phyloP scores from a whole-genome alignment of 345 rosid genomes.

The Garcia nutans region DNA sequence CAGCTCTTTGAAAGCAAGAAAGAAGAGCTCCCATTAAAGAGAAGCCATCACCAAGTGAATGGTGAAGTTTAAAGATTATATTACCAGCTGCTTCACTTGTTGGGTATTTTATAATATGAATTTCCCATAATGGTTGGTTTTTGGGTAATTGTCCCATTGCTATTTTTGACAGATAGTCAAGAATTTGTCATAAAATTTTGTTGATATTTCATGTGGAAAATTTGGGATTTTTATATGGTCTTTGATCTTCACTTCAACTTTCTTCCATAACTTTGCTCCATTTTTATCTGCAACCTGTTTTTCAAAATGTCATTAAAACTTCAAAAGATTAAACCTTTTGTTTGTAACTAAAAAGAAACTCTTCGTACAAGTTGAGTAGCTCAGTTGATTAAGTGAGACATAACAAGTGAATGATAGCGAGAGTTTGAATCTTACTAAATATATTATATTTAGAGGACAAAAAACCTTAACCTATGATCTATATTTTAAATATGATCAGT shows the following conservation, averaged over 20 bases:
- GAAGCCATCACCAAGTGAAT: constrained; percentile 57
- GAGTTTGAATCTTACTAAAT: no score
- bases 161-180: constrained; percentile 37
- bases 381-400: no score
- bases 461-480: no score
- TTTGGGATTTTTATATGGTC: constrained; percentile 34
- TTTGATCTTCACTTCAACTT: constrained; percentile 33
- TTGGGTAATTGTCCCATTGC: constrained; percentile 32
- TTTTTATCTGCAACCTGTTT: constrained; percentile 7
- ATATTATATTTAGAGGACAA: no score
- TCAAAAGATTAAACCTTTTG: no score
- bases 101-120: constrained; percentile 46
- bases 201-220: constrained; percentile 30
- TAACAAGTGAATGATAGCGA: no score
- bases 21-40: constrained; percentile 55
- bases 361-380: no score
- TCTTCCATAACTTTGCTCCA: constrained; percentile 36
- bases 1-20: constrained; percentile 53
- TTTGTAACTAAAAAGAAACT: no score
- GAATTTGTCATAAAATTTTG: constrained; percentile 30
- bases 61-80: constrained; percentile 49
- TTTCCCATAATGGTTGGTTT: constrained; percentile 49
- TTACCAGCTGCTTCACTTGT: constrained; percentile 39
- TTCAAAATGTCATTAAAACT: no score
- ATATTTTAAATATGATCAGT: no score